Conservation (phyloP, 176 grass and related monocot genomes). For the Lolium multiflorum region DNA sequence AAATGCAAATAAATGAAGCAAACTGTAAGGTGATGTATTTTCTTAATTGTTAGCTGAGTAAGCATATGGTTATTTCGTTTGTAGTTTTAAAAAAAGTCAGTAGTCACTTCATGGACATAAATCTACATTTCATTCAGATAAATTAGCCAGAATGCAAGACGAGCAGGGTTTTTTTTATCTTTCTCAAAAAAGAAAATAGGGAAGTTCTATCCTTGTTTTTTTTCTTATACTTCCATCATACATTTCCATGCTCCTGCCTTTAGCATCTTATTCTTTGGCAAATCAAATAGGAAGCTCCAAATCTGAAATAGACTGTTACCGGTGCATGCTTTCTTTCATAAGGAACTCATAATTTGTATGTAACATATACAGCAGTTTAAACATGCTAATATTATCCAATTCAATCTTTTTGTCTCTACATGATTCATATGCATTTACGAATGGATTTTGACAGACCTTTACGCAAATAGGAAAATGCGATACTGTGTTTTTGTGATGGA, state of each 20-base stretch:
- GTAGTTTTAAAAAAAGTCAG: neutral
- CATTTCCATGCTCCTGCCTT: slow-evolving; percentile 12
- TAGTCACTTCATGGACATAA: neutral
- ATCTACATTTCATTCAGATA: neutral
- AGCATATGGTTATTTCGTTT: neutral
- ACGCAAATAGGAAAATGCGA: neutral
- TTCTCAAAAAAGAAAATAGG: neutral
- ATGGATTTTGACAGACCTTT: slow-evolving; percentile 19
- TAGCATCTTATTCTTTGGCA: slow-evolving; percentile 19
- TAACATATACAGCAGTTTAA: slow-evolving; percentile 1
- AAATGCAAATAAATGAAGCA: slow-evolving; percentile 1
- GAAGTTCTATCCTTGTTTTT: neutral
- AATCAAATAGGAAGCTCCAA: slow-evolving; percentile 22
- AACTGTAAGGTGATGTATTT: neutral
- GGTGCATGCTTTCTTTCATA: neutral
- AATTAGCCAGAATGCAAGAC: neutral
- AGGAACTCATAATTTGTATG: neutral
- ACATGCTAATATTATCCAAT: slow-evolving; percentile 4
- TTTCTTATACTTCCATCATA: slow-evolving; percentile 9
- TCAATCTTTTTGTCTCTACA: slow-evolving; percentile 15
- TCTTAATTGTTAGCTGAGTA: neutral
- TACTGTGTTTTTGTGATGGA: neutral
- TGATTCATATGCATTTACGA: neutral
- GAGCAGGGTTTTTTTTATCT: neutral
- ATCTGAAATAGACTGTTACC: slow-evolving; percentile 4